Percentiles rank a stretch among this genome's conserved stretches.
Evolutionary conservation across 2,329 filamentous ascomycete species (phyloP).

Genomic region (Trichoderma aggressivum): DNA sequence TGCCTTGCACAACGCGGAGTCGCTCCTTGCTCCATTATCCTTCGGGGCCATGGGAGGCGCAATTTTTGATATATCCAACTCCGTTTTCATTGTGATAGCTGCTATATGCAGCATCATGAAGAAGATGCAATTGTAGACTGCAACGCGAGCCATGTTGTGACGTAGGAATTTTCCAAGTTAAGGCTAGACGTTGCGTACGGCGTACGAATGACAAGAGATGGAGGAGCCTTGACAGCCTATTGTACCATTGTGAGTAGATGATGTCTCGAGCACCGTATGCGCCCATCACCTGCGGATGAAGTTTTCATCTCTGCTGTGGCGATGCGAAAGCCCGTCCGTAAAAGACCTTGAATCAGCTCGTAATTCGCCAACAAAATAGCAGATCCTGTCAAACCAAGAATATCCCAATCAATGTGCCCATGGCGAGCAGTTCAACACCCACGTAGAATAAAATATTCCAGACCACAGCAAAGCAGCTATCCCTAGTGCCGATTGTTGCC

Average conservation of each 20-base stretch:
- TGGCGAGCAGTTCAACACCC: neutral
- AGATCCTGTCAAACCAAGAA: neutral
- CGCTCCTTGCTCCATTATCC: slow-evolving; percentile 48
- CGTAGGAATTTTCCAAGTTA: no score
- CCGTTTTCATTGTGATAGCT: slow-evolving; percentile 45
- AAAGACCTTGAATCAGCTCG: neutral
- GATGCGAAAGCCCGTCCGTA: neutral
- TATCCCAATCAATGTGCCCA: neutral
- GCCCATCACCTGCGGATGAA: neutral
- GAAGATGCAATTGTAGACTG: slow-evolving; percentile 34
- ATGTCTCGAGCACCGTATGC: neutral
- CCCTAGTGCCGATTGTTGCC: neutral
- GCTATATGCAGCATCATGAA: slow-evolving; percentile 41
- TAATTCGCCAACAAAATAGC: neutral
- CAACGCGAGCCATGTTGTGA: no score
- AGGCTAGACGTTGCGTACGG: no score
- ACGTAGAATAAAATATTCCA: neutral
- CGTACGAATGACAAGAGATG: neutral
- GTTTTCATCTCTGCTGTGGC: neutral
- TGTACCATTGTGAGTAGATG: neutral
- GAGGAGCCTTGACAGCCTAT: neutral
- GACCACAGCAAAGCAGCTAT: neutral
- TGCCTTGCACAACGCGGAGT: slow-evolving; percentile 57
- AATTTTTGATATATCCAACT: slow-evolving; percentile 49
- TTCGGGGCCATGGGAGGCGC: slow-evolving; percentile 52